phyloP scores from a whole-genome alignment of 2,329 filamentous ascomycete species.

The Pseudonectria buxi region DNA sequence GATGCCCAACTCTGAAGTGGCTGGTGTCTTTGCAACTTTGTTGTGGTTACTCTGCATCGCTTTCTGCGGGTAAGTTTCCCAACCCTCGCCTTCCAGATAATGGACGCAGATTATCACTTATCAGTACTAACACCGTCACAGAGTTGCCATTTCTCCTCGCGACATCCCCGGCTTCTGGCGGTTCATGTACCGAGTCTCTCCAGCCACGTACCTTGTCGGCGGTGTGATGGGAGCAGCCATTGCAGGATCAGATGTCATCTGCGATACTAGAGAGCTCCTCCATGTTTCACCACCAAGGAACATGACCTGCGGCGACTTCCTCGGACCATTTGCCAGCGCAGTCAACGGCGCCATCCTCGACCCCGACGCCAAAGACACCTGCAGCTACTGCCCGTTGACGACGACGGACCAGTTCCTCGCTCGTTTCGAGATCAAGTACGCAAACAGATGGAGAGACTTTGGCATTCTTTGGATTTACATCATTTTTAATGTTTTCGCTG shows the following conservation, averaged over 20 bases:
- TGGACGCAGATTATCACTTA: neutral
- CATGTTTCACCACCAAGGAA: slow-evolving; percentile 49
- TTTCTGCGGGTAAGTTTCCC: slow-evolving; percentile 47
- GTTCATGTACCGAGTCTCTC: slow-evolving; percentile 65
- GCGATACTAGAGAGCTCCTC: slow-evolving; percentile 56
- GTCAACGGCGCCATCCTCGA: slow-evolving; percentile 37
- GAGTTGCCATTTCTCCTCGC: slow-evolving; percentile 52
- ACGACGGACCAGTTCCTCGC: slow-evolving; percentile 32
- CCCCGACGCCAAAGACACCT: slow-evolving; percentile 18
- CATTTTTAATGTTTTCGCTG: slow-evolving; percentile 41
- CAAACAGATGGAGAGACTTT: slow-evolving; percentile 46
- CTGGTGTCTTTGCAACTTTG: slow-evolving; percentile 55
- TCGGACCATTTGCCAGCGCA: slow-evolving; percentile 35
- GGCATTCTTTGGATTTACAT: slow-evolving; percentile 46
- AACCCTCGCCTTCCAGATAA: slow-evolving; percentile 35
- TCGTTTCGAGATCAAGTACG: slow-evolving; percentile 35
- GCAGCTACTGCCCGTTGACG: slow-evolving; percentile 35
- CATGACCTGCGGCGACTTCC: slow-evolving; percentile 48
- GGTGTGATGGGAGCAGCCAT: slow-evolving; percentile 57
- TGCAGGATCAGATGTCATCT: slow-evolving; percentile 50
- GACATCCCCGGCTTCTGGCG: slow-evolving; percentile 64
- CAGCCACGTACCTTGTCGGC: slow-evolving; percentile 64
- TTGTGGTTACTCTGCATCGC: slow-evolving; percentile 53
- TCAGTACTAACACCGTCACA: slow-evolving; percentile 8
- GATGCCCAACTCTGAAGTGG: slow-evolving; percentile 53